phyloP scores from a whole-genome alignment of 2,329 filamentous ascomycete genomes.

The Trichophyton rubrum region DNA sequence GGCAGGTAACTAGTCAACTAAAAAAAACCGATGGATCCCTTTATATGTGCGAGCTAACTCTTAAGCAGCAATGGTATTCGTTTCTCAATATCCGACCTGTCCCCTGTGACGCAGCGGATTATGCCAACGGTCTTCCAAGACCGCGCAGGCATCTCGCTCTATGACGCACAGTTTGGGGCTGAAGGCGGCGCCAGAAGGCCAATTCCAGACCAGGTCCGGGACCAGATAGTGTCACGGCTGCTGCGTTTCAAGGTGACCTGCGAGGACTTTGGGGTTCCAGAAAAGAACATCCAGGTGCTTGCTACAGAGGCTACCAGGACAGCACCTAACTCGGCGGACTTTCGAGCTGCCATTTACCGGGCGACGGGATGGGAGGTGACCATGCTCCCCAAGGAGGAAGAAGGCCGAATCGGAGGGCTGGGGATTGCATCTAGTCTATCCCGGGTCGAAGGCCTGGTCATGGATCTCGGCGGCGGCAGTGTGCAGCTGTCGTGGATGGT shows the following conservation, averaged over 20 bases:
- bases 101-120: conserved; percentile 56
- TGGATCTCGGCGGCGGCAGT: conserved; percentile 72
- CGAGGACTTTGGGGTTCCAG: conserved; percentile 52
- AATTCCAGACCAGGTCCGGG: conserved; percentile 49
- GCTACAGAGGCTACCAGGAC: conserved; percentile 83
- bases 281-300: conserved; percentile 55
- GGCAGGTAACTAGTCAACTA: neutral
- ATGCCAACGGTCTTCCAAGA: conserved; percentile 67
- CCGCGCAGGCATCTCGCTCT: conserved; percentile 70
- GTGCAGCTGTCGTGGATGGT: conserved; percentile 59
- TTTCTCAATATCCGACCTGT: conserved; percentile 77
- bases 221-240: conserved; percentile 53
- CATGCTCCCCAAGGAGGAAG: conserved; percentile 64
- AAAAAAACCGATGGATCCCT: neutral
- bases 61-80: conserved; percentile 70
- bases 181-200: conserved; percentile 34
- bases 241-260: conserved; percentile 61
- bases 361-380: conserved; percentile 56
- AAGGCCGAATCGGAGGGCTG: conserved; percentile 71
- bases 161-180: conserved; percentile 56
- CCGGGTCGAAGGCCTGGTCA: conserved; percentile 62
- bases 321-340: conserved; percentile 58
- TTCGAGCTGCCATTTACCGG: conserved; percentile 51
- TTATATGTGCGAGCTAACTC: neutral
- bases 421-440: conserved; percentile 66